phyloP scores from a whole-genome alignment of 2,329 filamentous ascomycete species.

The Talaromyces verruculosus region DNA sequence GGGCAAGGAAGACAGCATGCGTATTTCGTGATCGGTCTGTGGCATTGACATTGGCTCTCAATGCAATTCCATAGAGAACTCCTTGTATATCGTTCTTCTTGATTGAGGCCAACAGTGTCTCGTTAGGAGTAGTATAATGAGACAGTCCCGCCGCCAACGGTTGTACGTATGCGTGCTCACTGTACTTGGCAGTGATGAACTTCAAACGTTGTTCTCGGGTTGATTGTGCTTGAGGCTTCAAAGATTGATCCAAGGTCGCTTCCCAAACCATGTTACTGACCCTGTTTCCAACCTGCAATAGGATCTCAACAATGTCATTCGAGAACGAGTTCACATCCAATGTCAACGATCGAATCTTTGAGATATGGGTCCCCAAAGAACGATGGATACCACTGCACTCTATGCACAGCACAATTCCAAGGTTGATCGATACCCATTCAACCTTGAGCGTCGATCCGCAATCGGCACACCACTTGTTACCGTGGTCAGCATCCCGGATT shows the following conservation, averaged over 20 bases:
- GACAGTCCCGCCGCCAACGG: conserved; percentile 70
- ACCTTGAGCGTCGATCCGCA: conserved; percentile 90
- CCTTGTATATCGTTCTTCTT: conserved; percentile 96
- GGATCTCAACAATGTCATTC: conserved; percentile 90
- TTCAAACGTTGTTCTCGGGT: conserved; percentile 86
- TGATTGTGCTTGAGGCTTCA: conserved; percentile 74
- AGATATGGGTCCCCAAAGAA: conserved; percentile 94
- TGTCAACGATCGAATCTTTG: conserved; percentile 92
- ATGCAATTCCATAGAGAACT: conserved; percentile 84
- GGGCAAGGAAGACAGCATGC: conserved; percentile 83
- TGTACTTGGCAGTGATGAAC: conserved; percentile 95
- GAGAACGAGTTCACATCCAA: conserved; percentile 96
- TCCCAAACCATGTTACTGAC: conserved; percentile 98
- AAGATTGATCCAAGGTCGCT: conserved; percentile 69
- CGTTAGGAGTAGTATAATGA: conserved; percentile 75
- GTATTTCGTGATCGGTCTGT: conserved; percentile 83
- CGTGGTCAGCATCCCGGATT: conserved; percentile 85
- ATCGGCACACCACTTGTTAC: conserved; percentile 91
- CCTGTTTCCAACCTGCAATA: conserved; percentile 87
- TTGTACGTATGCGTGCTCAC: conserved; percentile 77
- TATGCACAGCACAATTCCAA: conserved; percentile 94
- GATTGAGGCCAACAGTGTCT: conserved; percentile 85
- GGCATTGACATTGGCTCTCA: conserved; percentile 83
- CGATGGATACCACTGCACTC: conserved; percentile 97
- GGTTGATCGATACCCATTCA: conserved; percentile 98